Evolutionary conservation across 495 filamentous ascomycete species (phyloP), one percentile per base, ranked within the genome.

Genomic region (Staphylotrichum tortipilum): DNA sequence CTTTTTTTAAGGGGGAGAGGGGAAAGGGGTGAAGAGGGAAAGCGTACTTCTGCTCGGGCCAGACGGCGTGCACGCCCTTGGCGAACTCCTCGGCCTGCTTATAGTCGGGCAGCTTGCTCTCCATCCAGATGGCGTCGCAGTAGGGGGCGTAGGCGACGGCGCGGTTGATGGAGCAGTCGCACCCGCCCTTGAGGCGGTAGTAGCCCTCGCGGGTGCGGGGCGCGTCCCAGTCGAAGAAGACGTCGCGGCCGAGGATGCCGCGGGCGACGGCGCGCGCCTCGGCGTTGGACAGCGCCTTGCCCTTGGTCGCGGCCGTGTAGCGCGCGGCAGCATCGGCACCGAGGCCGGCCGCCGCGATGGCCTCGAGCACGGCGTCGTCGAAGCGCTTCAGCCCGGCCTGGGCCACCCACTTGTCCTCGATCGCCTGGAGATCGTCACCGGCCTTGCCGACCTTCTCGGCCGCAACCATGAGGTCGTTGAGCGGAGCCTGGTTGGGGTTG

Each of bases 111-210:
- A 95, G 75, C 70, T 95, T 95, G 74, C 82, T 88, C 80, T 98
- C 92, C 92, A 98, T 98, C 92, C 92, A 98, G 67, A 98, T 88
- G 58, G 94, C 76, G 61, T 98, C 92, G 39, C 84, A 83, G 71
- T 94, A 96, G 8, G 92, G 94, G 3, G 89, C 94, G 63, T 89
- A 98, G 3, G 92, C 88, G 35, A 94, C 70, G 4, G 88, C 92
- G 30, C 92, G 81, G 75, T 94, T 95, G 58, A 98, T 77, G 24
- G 88, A 88, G 62, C 88, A 95, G 61, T 88, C 82, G 56, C 88
- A 94, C 47, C 92, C 92, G 50, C 94, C 92, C 67, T 85, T 71
- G 64, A 95, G 83, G 36, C 92, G 76, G 72, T 97, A 97, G 77
- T 80, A 98, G 14, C 92, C 92, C 71, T 98, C 92, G 29, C 92